Percentiles rank a stretch among this genome's conserved stretches.
Conservation (phyloP, 805 yeast genomes). For the Zygosaccharomyces siamensis region DNA sequence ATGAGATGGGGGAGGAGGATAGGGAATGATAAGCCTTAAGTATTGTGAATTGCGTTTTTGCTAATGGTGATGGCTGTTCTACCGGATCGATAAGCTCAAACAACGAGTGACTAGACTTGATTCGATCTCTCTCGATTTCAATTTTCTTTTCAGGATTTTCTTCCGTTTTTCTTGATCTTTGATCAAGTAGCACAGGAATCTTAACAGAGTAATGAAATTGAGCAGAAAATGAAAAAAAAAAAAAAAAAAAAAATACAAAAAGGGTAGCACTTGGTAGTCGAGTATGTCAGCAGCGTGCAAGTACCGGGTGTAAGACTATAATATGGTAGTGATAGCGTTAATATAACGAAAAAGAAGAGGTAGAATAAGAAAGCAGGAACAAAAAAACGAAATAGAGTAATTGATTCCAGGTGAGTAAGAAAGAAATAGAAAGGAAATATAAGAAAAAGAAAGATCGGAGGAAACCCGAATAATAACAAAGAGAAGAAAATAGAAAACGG, state of each 20-base stretch:
- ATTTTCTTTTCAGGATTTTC: neutral
- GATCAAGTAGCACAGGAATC: neutral
- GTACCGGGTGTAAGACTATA: neutral
- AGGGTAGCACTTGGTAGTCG: neutral
- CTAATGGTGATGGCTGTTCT: neutral
- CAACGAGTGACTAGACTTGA: neutral
- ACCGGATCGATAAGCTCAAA: neutral
- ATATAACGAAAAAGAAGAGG: neutral
- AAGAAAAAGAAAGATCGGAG: neutral
- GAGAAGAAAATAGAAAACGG: neutral
- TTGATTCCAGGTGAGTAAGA: neutral
- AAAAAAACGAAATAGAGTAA: neutral
- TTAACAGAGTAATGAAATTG: neutral
- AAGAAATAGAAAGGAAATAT: neutral
- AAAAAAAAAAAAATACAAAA: neutral
- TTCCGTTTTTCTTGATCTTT: neutral
- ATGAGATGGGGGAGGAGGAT: conserved; percentile 4
- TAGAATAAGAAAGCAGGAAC: neutral
- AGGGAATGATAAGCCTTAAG: neutral
- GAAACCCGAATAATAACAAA: neutral
- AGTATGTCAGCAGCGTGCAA: neutral
- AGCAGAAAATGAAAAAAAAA: neutral
- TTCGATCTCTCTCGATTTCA: neutral
- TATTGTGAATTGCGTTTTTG: too few relatives aligned
- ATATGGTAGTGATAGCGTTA: neutral